Percentiles rank a stretch among this genome's conserved stretches.
Evolutionary conservation across 176 grass and related monocot genomes (phyloP).

Genomic region (Pharus latifolius): DNA sequence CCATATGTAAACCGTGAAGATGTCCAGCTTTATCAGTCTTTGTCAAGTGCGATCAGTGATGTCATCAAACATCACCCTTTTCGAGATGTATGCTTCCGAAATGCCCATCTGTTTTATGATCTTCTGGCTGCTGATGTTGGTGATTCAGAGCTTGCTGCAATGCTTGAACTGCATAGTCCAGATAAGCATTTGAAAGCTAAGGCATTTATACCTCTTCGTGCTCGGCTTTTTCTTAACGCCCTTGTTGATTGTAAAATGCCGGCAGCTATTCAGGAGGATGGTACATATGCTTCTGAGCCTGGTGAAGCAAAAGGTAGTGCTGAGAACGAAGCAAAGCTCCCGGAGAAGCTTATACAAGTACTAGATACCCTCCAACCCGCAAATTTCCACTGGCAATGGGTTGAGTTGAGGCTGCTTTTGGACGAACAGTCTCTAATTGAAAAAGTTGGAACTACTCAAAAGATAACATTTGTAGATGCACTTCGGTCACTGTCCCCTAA

Average conservation of each 20-base stretch:
- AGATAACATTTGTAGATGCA: conserved; percentile 68
- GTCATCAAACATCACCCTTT: conserved; percentile 82
- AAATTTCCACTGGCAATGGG: conserved; percentile 99
- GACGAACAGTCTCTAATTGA: conserved; percentile 93
- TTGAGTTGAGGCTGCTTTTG: conserved; percentile 94
- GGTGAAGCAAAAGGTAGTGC: conserved; percentile 31
- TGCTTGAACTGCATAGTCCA: conserved; percentile 57
- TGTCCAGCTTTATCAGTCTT: conserved; percentile 44
- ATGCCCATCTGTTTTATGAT: conserved; percentile 68
- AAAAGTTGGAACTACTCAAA: conserved; percentile 62
- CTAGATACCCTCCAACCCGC: conserved; percentile 90
- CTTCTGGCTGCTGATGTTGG: conserved; percentile 71
- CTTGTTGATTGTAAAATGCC: conserved; percentile 84
- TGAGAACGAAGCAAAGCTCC: conserved; percentile 60
- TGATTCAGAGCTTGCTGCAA: conserved; percentile 86
- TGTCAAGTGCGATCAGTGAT: conserved; percentile 60
- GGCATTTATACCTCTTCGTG: conserved; percentile 82
- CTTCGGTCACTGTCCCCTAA: conserved; percentile 72
- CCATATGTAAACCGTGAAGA: conserved; percentile 68
- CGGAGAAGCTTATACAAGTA: conserved; percentile 73
- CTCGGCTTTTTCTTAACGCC: conserved; percentile 81
- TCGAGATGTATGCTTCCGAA: conserved; percentile 76
- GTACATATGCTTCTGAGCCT: conserved; percentile 41
- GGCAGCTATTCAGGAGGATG: conserved; percentile 46
- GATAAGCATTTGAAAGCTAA: conserved; percentile 83